Percentiles rank a stretch among this genome's conserved stretches.
Evolutionary conservation across 768 basidiomycete genomes (phyloP).

Genomic region (Pulveroboletus sp.): DNA sequence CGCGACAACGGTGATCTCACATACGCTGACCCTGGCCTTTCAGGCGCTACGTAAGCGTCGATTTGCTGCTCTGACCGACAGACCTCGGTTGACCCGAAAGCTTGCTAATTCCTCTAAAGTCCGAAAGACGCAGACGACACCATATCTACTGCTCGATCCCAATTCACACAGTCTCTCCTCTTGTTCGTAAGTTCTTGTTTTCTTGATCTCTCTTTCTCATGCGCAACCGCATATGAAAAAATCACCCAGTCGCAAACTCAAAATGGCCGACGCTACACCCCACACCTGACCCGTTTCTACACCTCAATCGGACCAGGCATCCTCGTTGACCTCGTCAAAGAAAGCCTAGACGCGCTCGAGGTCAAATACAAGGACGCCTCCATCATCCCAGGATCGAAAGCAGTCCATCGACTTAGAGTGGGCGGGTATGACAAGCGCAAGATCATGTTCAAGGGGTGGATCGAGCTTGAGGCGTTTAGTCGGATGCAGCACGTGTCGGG

Average conservation of each 20-base stretch:
- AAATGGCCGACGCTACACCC: conserved; percentile 63
- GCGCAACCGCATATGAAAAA: background rate
- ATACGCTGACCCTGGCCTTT: conserved; percentile 56
- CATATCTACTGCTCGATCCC: conserved; percentile 59
- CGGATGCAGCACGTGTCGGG: conserved; percentile 46
- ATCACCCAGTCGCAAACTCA: conserved; percentile 73
- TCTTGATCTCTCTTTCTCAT: background rate
- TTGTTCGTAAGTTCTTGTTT: conserved; percentile 59
- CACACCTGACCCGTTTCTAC: conserved; percentile 81
- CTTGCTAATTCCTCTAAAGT: conserved; percentile 3
- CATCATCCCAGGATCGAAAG: conserved; percentile 9
- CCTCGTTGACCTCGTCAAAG: conserved; percentile 50
- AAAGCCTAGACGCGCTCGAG: conserved; percentile 43
- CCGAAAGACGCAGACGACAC: conserved; percentile 46
- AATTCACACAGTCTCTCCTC: conserved; percentile 77
- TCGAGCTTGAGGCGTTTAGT: conserved; percentile 60
- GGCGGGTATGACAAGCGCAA: conserved; percentile 65
- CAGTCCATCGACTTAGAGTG: conserved; percentile 45
- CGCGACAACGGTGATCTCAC: conserved; percentile 70
- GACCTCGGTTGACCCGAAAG: background rate
- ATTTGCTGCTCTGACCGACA: background rate
- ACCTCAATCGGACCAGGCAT: conserved; percentile 49
- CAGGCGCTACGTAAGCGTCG: conserved; percentile 28
- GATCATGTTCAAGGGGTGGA: conserved; percentile 67
- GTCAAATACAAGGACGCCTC: conserved; percentile 48